Evolutionary conservation across 306 rosid species (phyloP).

Genomic region (Inga laurina): DNA sequence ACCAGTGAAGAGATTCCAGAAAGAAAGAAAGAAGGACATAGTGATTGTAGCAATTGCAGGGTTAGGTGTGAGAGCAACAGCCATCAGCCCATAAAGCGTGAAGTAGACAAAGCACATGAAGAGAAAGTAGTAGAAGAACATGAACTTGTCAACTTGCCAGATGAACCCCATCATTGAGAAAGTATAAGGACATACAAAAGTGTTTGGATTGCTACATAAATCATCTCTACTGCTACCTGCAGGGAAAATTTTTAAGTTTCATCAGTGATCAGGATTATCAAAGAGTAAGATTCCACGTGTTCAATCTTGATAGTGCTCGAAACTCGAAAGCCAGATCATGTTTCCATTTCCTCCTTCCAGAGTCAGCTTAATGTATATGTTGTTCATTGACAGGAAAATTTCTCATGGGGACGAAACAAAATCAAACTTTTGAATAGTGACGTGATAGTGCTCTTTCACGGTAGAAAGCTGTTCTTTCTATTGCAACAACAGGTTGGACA

Average conservation of each 20-base stretch:
- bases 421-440: background rate
- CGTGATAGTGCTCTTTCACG: slow-evolving; percentile 49
- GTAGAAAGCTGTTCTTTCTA: slow-evolving; percentile 58
- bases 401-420: background rate
- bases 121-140: slow-evolving; percentile 64
- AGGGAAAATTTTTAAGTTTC: slow-evolving; percentile 17
- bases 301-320: background rate
- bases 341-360: background rate
- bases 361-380: background rate
- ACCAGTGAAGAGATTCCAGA: slow-evolving; percentile 69
- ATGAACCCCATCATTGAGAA: slow-evolving; percentile 60
- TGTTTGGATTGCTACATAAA: slow-evolving; percentile 55
- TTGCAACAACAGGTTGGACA: slow-evolving; percentile 51
- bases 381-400: background rate
- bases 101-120: slow-evolving; percentile 53
- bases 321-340: background rate
- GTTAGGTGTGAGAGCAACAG: slow-evolving; percentile 61
- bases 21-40: slow-evolving; percentile 54
- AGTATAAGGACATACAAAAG: slow-evolving; percentile 48
- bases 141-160: slow-evolving; percentile 52
- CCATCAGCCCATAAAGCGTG: slow-evolving; percentile 72
- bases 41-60: slow-evolving; percentile 53
- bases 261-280: slow-evolving; percentile 1
- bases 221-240: slow-evolving; percentile 58
- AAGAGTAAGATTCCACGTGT: background rate